These are phyloP conservation scores for Globisporangium camurandrum DNA, from an alignment of 352 stramenopile species.

Conservation along the genomic window DNA sequence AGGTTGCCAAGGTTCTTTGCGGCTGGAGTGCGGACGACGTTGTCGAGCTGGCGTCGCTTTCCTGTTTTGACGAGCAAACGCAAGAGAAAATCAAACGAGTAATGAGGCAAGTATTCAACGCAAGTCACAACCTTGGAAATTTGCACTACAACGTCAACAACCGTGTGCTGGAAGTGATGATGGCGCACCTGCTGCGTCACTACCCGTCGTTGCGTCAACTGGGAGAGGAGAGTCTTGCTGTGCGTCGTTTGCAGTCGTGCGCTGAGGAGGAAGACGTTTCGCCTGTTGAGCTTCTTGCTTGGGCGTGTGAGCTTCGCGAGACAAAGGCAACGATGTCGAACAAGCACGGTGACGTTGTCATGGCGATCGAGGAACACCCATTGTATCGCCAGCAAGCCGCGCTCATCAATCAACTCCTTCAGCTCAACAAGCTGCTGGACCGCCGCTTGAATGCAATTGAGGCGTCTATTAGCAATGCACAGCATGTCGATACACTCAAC, in stretches of 20 bases:
- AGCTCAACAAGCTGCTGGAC: too few species aligned
- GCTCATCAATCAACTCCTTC: too few species aligned
- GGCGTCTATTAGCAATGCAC: not conserved
- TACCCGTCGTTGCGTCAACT: not conserved
- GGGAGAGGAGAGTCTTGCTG: not conserved
- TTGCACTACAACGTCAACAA: not conserved
- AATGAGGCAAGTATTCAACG: not conserved
- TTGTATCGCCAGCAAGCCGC: too few species aligned
- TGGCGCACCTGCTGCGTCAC: not conserved
- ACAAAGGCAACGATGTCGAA: not conserved
- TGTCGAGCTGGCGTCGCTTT: not conserved
- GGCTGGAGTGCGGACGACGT: constrained; percentile 8
- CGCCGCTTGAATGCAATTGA: not conserved
- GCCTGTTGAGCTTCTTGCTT: not conserved
- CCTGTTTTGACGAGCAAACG: not conserved
- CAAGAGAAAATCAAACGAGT: not conserved
- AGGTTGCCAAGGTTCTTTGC: constrained; percentile 17
- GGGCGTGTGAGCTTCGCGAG: not conserved
- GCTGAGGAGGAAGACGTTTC: not conserved
- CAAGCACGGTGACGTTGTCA: too few species aligned
- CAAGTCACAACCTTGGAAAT: not conserved
- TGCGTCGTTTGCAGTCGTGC: not conserved
- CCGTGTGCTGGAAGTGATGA: not conserved
- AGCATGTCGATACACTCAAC: not conserved
- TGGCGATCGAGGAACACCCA: too few species aligned